These are phyloP conservation scores for Hypoxylon crocopeplum DNA, from an alignment of 495 filamentous ascomycete genomes.

Conservation along the genomic window DNA sequence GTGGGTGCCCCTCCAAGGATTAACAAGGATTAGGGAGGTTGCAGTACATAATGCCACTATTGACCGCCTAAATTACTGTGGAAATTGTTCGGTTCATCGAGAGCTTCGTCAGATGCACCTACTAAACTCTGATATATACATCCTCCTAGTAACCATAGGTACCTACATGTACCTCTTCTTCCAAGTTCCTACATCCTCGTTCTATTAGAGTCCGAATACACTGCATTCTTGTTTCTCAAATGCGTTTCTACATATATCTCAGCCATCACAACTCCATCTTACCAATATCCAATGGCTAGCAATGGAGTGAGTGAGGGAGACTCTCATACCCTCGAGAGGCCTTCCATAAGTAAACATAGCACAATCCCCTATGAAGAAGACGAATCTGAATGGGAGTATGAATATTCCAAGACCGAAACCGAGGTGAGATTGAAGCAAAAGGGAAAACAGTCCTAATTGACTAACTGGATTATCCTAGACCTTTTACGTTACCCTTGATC, in stretches of 20 bases:
- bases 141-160: too few relatives aligned
- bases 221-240: conserved; percentile 15
- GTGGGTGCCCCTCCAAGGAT: conserved; percentile 30
- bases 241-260: conserved; percentile 7
- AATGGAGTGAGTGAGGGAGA: conserved; percentile 19
- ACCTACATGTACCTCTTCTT: background rate
- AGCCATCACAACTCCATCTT: conserved; percentile 8
- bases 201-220: background rate
- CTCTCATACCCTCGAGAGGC: conserved; percentile 2
- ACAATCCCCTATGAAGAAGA: conserved; percentile 37
- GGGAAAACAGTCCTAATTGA: background rate
- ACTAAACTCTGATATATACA: too few relatives aligned
- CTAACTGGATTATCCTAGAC: conserved; percentile 43
- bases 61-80: conserved; percentile 30
- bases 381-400: conserved; percentile 64
- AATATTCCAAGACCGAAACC: conserved; percentile 63
- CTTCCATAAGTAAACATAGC: background rate
- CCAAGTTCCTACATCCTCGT: background rate
- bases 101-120: too few relatives aligned
- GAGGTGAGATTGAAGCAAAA: conserved; percentile 45
- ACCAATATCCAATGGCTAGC: conserved; percentile 37
- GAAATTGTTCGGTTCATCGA: too few relatives aligned
- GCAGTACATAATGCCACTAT: conserved; percentile 18
- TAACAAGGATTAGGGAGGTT: background rate
- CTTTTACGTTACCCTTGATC: conserved; percentile 63